Evolutionary conservation across 2,329 filamentous ascomycete species (phyloP).

Genomic region (Cercospora sp.): DNA sequence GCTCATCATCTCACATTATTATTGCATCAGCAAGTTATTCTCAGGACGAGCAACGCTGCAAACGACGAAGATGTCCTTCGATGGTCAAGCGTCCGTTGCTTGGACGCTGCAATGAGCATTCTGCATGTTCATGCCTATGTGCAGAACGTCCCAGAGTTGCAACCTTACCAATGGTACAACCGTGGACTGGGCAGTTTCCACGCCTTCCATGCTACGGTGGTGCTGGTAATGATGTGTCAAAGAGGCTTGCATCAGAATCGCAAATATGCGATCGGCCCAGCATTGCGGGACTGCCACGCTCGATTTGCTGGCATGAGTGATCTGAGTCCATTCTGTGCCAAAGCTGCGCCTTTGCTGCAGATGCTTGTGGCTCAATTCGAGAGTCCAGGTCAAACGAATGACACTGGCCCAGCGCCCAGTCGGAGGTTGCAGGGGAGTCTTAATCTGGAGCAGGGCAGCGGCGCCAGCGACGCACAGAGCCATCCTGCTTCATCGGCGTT

Average conservation of each 20-base stretch:
- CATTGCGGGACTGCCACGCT: neutral
- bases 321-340: slow-evolving; percentile 2
- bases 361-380: neutral
- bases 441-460: neutral
- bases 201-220: slow-evolving; percentile 1
- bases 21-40: neutral
- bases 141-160: neutral
- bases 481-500: neutral
- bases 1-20: neutral
- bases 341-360: slow-evolving; percentile 1
- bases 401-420: neutral
- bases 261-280: neutral
- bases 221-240: neutral
- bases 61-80: neutral
- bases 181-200: slow-evolving; percentile 7
- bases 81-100: neutral
- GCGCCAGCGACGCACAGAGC: neutral
- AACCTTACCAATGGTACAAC: slow-evolving; percentile 4
- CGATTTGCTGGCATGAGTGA: neutral
- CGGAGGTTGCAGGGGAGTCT: too few relatives aligned
- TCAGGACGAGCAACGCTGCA: neutral
- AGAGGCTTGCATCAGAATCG: neutral
- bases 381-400: neutral
- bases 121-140: neutral
- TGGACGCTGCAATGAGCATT: neutral